A percentile compares a stretch with the other conserved stretches of the same genome.
These are phyloP conservation scores for Protomyces gravidus DNA, from an alignment of 1,139 yeast genomes.

Conservation along the genomic window DNA sequence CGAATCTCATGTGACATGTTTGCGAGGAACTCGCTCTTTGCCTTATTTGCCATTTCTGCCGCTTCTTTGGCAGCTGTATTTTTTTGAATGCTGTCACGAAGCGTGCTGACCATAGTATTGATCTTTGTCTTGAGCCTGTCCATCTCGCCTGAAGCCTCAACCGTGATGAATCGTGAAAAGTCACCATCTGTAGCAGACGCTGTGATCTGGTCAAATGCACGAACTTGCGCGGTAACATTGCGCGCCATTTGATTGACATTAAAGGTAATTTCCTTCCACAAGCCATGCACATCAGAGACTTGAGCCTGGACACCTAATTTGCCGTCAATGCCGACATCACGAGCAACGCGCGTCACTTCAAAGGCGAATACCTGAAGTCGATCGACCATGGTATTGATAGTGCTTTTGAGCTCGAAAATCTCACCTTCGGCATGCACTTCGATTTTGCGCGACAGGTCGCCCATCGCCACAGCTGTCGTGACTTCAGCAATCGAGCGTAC, in stretches of 20 bases:
- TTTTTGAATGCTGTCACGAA: slow-evolving; percentile 60
- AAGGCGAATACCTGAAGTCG: slow-evolving; percentile 80
- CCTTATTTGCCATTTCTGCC: slow-evolving; percentile 37
- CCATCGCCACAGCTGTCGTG: slow-evolving; percentile 88
- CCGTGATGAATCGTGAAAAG: slow-evolving; percentile 81
- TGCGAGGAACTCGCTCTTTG: slow-evolving; percentile 44
- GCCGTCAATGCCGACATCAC: slow-evolving; percentile 91
- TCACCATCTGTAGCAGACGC: slow-evolving; percentile 95
- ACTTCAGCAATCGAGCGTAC: slow-evolving; percentile 87
- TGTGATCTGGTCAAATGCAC: slow-evolving; percentile 89
- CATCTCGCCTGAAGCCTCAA: slow-evolving; percentile 91
- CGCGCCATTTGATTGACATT: slow-evolving; percentile 92
- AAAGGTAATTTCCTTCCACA: slow-evolving; percentile 90
- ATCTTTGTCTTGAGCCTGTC: slow-evolving; percentile 86
- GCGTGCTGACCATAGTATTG: slow-evolving; percentile 83
- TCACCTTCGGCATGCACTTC: slow-evolving; percentile 84
- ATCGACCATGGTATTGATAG: slow-evolving; percentile 68
- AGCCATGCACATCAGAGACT: slow-evolving; percentile 82
- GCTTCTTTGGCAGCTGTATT: slow-evolving; percentile 40
- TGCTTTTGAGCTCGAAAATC: slow-evolving; percentile 35
- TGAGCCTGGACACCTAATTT: slow-evolving; percentile 88
- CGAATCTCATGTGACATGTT: slow-evolving; percentile 88
- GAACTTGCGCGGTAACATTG: slow-evolving; percentile 81
- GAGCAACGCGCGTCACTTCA: slow-evolving; percentile 83
- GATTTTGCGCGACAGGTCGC: slow-evolving; percentile 81